A percentile compares a stretch with the other conserved stretches of the same genome.
These are phyloP conservation scores for Fusarium subglutinans DNA, from an alignment of 2,329 filamentous ascomycete species.

Conservation along the genomic window DNA sequence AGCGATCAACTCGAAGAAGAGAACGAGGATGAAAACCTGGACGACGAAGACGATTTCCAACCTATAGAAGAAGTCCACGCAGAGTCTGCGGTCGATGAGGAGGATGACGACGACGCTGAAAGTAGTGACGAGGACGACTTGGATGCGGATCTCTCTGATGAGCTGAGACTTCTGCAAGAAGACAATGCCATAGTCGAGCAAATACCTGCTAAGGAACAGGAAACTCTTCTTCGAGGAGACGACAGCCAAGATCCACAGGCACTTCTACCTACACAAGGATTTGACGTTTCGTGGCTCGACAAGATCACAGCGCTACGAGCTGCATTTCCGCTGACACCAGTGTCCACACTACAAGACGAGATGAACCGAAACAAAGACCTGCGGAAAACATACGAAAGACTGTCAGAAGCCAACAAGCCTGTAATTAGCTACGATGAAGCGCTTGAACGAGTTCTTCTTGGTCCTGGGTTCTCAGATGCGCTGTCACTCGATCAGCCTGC, in stretches of 20 bases:
- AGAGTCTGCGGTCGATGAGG: constrained; percentile 20
- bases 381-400: constrained; percentile 49
- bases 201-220: background rate
- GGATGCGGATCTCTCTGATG: constrained; percentile 30
- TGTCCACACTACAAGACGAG: constrained; percentile 49
- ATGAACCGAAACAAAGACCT: constrained; percentile 50
- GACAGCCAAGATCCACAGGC: background rate
- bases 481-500: background rate
- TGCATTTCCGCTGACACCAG: constrained; percentile 55
- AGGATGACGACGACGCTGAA: constrained; percentile 27
- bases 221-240: background rate
- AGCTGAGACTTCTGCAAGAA: constrained; percentile 36
- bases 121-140: constrained; percentile 23
- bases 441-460: constrained; percentile 43
- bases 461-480: background rate
- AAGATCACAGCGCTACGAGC: constrained; percentile 49
- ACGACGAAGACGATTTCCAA: constrained; percentile 45
- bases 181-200: constrained; percentile 32
- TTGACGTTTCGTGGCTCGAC: constrained; percentile 42
- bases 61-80: background rate
- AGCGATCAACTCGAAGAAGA: constrained; percentile 26
- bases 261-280: background rate
- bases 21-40: constrained; percentile 18
- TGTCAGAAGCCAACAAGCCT: constrained; percentile 47
- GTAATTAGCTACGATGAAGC: constrained; percentile 47